phyloP scores from a whole-genome alignment of 495 filamentous ascomycete species.

The Xylaria cubensis region DNA sequence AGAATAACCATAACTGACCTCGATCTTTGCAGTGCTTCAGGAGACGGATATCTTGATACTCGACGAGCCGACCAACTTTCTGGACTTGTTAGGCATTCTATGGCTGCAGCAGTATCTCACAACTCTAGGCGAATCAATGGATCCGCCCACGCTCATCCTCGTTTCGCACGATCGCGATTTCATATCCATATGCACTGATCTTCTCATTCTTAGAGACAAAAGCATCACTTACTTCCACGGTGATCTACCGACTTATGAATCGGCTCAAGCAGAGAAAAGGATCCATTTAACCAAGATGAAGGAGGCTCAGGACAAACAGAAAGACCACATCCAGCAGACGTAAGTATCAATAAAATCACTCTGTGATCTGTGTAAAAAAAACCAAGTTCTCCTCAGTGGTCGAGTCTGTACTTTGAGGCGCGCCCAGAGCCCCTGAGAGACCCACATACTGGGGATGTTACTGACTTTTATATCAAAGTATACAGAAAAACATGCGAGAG shows the following conservation, averaged over 20 bases:
- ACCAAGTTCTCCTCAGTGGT: not conserved
- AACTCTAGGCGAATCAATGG: conserved; percentile 44
- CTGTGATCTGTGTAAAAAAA: not conserved
- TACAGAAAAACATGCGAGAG: conserved; percentile 69
- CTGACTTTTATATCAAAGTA: conserved; percentile 34
- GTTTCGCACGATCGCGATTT: conserved; percentile 85
- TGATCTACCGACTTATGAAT: conserved; percentile 71
- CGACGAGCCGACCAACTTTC: conserved; percentile 86
- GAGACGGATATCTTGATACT: conserved; percentile 80
- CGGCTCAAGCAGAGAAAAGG: conserved; percentile 68
- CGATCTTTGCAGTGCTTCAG: conserved; percentile 56
- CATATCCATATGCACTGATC: conserved; percentile 72
- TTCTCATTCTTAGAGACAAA: conserved; percentile 75
- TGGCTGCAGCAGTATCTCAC: conserved; percentile 79
- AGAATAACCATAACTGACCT: not conserved
- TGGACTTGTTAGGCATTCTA: conserved; percentile 81
- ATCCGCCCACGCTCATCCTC: conserved; percentile 65
- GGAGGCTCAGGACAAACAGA: conserved; percentile 78
- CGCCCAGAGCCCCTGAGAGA: not conserved
- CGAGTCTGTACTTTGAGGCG: not conserved
- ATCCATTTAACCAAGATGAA: conserved; percentile 73
- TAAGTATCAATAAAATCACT: not conserved
- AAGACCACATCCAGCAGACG: conserved; percentile 75
- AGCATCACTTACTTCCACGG: conserved; percentile 72
- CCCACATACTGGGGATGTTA: not conserved